Conservation (phyloP, 495 filamentous ascomycete genomes). For the Evansstolkia leycettana region DNA sequence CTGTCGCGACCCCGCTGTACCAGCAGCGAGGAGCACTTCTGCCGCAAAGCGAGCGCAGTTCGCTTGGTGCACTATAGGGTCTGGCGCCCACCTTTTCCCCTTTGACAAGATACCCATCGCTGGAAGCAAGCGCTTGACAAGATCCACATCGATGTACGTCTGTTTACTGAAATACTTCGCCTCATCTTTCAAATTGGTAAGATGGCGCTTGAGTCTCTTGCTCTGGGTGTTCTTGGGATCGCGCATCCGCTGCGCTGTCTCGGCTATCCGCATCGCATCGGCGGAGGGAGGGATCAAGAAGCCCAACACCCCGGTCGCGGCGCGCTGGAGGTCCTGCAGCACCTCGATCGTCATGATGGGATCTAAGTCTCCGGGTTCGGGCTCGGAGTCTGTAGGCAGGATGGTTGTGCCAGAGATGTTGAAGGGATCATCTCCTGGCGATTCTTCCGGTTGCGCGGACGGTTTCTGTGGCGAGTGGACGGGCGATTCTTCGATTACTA, state of each 20-base stretch:
- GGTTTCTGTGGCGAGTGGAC: not conserved
- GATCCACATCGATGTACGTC: conserved; percentile 18
- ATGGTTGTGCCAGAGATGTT: conserved; percentile 33
- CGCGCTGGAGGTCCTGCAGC: conserved; percentile 20
- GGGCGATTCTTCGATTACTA: not conserved
- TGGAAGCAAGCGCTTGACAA: conserved; percentile 9
- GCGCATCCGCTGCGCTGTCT: conserved; percentile 11
- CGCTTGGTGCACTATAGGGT: conserved; percentile 19
- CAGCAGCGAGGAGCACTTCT: conserved; percentile 17
- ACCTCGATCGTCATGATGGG: conserved; percentile 21
- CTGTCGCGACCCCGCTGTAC: conserved; percentile 6
- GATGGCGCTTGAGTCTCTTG: conserved; percentile 7
- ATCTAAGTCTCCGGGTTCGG: conserved; percentile 8
- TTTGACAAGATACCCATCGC: conserved; percentile 3
- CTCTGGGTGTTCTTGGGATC: conserved; percentile 17
- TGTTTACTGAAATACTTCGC: conserved; percentile 13
- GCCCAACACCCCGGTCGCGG: conserved; percentile 15
- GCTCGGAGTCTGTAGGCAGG: conserved; percentile 13
- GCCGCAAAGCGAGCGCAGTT: conserved; percentile 28
- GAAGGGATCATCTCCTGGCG: conserved; percentile 21
- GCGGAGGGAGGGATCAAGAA: conserved; percentile 13
- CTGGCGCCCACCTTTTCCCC: conserved; percentile 12
- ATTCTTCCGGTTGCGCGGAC: conserved; percentile 5
- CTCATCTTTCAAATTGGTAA: conserved; percentile 4
- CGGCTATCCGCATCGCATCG: conserved; percentile 12